Base-by-base conservation (phyloP, 78 protist species). In the Dictyostelium citrinum region DNA sequence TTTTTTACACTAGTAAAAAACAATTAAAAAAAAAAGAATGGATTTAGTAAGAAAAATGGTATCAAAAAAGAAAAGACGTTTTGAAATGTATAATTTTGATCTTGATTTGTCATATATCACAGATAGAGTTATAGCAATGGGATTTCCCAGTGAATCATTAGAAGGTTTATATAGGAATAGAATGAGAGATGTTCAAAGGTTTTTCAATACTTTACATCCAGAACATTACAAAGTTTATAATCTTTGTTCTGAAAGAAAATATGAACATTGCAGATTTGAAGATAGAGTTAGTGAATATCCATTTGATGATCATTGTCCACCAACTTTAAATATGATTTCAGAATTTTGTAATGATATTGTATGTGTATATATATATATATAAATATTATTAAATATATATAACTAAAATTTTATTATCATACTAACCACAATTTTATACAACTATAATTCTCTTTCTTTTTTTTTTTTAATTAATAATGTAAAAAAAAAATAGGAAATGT, bases 261-360 rank as follows among this genome's bases (percentile, higher is more conserved):
- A 97, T 75, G 85, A 91, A 70, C 88, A 95, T 33, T 27, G 51
- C 12, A 80, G 92, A 46, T 97, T 97, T 70, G 84, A 94, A 46
- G 49, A 49, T 24, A 90, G 93, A 71, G 93, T 94, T 8, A 58
- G 76, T 37, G 90, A 80, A 79, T 96, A 70, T 82, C 97, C 97
- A 43, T 96, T 96, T 81, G 96, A 91, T 75, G 97, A 96, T 81
- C 97, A 96, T 81, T 86, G 81, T 67, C 95, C 96, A 14, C 97
- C 97, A 22, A 70, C 77, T 16, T 88, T 96, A 71, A 90, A 91
- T 29, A 37, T 82, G 16, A 91, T 96, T 27, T 64, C 41, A 37
- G 16, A 45, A 22, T 88, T 84, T 74, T 91, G 96, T 79, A 16
- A 7, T 58, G 93, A 88, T 67, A 79, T 88, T 22, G 96, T 84